Evolutionary conservation across 768 basidiomycete genomes (phyloP).

Genomic region (Guyanaporus albipodus): DNA sequence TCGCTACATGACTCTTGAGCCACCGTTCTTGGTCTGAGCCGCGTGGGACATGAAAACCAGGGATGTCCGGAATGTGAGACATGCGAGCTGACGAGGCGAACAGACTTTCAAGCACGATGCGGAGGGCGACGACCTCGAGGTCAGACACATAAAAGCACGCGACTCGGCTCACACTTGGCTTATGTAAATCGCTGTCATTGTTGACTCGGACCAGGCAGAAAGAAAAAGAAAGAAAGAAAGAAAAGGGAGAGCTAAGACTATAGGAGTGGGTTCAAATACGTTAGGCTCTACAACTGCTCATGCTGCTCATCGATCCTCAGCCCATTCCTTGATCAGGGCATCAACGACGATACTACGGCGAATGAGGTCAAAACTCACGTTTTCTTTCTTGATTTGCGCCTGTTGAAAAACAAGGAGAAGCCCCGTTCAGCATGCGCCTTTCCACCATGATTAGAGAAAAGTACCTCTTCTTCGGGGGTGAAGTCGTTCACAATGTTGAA

Average conservation of each 20-base stretch:
- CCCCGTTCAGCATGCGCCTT: slow-evolving; percentile 1
- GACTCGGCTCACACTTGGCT: slow-evolving; percentile 6
- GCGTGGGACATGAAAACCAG: slow-evolving; percentile 53
- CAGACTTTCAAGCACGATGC: neutral
- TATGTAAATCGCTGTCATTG: slow-evolving; percentile 14
- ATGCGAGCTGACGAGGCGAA: slow-evolving; percentile 23
- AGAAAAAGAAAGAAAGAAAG: neutral
- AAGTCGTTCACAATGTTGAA: slow-evolving; percentile 99
- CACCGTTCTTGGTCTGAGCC: slow-evolving; percentile 60
- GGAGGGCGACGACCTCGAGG: too few relatives aligned
- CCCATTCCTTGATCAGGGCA: slow-evolving; percentile 68
- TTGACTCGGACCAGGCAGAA: too few relatives aligned
- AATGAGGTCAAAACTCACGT: slow-evolving; percentile 51
- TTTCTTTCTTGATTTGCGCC: slow-evolving; percentile 99
- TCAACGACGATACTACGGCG: slow-evolving; percentile 15
- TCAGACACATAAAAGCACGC: slow-evolving; percentile 1
- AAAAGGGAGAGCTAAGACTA: slow-evolving; percentile 16
- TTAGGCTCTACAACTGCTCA: slow-evolving; percentile 22
- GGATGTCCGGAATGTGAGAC: slow-evolving; percentile 67
- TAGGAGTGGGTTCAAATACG: slow-evolving; percentile 21
- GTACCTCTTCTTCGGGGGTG: slow-evolving; percentile 97
- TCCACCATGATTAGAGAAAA: slow-evolving; percentile 7
- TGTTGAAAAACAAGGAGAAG: slow-evolving; percentile 27
- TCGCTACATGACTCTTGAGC: slow-evolving; percentile 61
- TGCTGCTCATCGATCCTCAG: slow-evolving; percentile 72